Evolutionary conservation across 2,329 filamentous ascomycete species (phyloP).

Genomic region (Aureobasidium namibiae): DNA sequence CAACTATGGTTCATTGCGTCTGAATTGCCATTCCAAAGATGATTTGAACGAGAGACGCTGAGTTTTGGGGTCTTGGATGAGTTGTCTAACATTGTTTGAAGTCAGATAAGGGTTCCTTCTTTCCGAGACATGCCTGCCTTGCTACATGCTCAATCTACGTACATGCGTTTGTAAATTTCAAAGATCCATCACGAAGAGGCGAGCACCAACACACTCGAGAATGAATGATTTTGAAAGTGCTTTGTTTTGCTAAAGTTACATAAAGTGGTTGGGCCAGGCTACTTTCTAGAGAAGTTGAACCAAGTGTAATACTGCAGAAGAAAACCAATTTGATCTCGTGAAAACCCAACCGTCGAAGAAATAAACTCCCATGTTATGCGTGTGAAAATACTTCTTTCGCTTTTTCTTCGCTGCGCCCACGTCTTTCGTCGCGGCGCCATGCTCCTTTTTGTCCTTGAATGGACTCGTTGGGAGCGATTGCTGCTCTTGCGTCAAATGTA

Average conservation of each 20-base stretch:
- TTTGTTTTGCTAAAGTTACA: slow-evolving; percentile 4
- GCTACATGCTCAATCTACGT: no score
- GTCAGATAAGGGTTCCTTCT: no score
- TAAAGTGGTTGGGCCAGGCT: not conserved
- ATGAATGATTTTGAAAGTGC: not conserved
- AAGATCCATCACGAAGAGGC: no score
- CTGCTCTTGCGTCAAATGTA: not conserved
- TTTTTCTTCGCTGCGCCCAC: not conserved
- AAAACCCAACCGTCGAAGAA: not conserved
- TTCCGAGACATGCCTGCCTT: no score
- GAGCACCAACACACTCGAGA: not conserved
- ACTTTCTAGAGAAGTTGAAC: not conserved
- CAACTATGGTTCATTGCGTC: not conserved
- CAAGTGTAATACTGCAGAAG: not conserved
- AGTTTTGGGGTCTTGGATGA: no score
- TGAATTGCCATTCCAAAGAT: no score
- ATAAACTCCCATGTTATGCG: slow-evolving; percentile 4
- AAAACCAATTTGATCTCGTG: slow-evolving; percentile 1
- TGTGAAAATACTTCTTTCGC: not conserved
- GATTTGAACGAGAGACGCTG: no score
- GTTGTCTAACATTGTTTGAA: no score
- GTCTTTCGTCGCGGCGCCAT: not conserved
- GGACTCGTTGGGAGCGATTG: not conserved
- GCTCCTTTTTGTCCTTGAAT: not conserved
- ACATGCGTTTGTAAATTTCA: not conserved